Percentiles rank a stretch among this genome's conserved stretches.
Evolutionary conservation across 2,329 filamentous ascomycete species (phyloP).

Genomic region (Claviceps citrina): DNA sequence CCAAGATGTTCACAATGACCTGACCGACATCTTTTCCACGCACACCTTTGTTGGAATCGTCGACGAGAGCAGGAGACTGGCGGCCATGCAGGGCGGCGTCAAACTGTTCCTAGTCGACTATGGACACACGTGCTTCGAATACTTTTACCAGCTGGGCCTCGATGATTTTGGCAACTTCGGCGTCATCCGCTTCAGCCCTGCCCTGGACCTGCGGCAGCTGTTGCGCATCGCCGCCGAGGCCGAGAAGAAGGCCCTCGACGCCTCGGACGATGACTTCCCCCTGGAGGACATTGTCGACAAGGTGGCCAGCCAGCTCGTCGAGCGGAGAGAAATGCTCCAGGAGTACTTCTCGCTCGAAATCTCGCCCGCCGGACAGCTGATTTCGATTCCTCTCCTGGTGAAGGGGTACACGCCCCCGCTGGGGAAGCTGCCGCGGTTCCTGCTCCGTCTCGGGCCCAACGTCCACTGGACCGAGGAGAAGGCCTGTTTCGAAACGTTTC

Average conservation of each 20-base stretch:
- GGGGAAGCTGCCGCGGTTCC: slow-evolving; percentile 74
- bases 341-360: slow-evolving; percentile 90
- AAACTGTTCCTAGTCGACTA: slow-evolving; percentile 91
- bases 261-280: slow-evolving; percentile 42
- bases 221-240: slow-evolving; percentile 57
- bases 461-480: slow-evolving; percentile 80
- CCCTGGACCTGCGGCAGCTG: slow-evolving; percentile 55
- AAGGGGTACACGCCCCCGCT: slow-evolving; percentile 80
- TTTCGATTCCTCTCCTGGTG: slow-evolving; percentile 67
- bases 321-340: slow-evolving; percentile 66
- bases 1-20: slow-evolving; percentile 63
- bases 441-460: slow-evolving; percentile 74
- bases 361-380: slow-evolving; percentile 58
- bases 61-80: slow-evolving; percentile 71
- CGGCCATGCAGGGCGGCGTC: slow-evolving; percentile 84
- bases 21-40: slow-evolving; percentile 74
- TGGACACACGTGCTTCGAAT: slow-evolving; percentile 69
- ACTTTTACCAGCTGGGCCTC: slow-evolving; percentile 88
- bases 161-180: slow-evolving; percentile 96
- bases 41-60: slow-evolving; percentile 92
- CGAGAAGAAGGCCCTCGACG: slow-evolving; percentile 37
- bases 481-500: slow-evolving; percentile 67
- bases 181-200: slow-evolving; percentile 60
- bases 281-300: slow-evolving; percentile 49
- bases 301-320: slow-evolving; percentile 54